phyloP scores from a whole-genome alignment of 108 stramenopile species.

The Bacterosira constricta region DNA sequence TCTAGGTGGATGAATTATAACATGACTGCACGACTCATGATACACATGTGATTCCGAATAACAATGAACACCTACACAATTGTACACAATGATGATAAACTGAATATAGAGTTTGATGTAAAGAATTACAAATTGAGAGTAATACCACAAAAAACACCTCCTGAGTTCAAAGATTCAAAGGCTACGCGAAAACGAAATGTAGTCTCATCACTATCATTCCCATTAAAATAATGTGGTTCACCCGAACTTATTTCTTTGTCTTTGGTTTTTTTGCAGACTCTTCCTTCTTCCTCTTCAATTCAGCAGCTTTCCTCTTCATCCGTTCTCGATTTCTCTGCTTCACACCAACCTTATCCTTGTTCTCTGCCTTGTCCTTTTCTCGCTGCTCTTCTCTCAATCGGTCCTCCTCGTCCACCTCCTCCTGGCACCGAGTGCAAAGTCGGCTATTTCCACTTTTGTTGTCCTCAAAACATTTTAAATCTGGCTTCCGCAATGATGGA shows the following conservation, averaged over 20 bases:
- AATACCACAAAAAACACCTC: too few species aligned
- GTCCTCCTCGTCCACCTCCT: constrained; percentile 64
- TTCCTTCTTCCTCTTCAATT: constrained; percentile 12
- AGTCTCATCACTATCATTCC: too few species aligned
- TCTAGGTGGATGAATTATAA: too few species aligned
- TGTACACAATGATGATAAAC: too few species aligned
- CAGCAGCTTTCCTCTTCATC: constrained; percentile 54
- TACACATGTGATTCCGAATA: too few species aligned
- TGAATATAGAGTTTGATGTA: too few species aligned
- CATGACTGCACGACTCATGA: too few species aligned
- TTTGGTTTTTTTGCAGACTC: constrained; percentile 6
- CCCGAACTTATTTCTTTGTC: neutral
- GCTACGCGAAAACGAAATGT: too few species aligned
- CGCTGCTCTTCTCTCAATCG: constrained; percentile 46
- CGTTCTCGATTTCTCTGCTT: constrained; percentile 50
- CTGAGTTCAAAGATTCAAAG: too few species aligned
- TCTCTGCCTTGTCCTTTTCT: constrained; percentile 53
- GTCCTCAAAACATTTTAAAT: constrained; percentile 71
- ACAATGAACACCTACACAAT: too few species aligned
- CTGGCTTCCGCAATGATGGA: constrained; percentile 75
- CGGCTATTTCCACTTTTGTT: constrained; percentile 54
- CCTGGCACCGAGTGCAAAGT: constrained; percentile 76
- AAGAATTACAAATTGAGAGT: too few species aligned
- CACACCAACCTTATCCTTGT: constrained; percentile 44
- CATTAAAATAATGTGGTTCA: too few species aligned